Percentiles rank a stretch among this genome's conserved stretches.
Conservation (phyloP, 495 filamentous ascomycete genomes). For the Thozetella sp. region DNA sequence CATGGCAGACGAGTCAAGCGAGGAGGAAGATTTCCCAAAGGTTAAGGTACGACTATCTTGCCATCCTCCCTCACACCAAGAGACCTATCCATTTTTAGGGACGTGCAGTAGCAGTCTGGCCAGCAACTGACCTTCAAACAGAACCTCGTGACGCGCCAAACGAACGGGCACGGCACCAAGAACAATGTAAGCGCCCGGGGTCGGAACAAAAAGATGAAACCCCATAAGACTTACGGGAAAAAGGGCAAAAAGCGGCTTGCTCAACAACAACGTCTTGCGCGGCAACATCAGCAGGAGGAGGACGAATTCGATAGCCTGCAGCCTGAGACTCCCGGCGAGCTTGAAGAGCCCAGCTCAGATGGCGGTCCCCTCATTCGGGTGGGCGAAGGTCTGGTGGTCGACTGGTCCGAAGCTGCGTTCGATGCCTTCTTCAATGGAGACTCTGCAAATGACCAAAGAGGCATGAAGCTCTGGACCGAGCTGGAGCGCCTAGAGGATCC, state of each 20-base stretch:
- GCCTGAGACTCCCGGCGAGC: neutral
- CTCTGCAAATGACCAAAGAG: slow-evolving; percentile 22
- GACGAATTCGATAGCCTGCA: slow-evolving; percentile 1
- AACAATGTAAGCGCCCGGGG: slow-evolving; percentile 21
- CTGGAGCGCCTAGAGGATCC: slow-evolving; percentile 62
- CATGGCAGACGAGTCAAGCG: slow-evolving; percentile 55
- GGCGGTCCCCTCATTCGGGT: slow-evolving; percentile 69
- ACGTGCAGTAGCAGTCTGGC: neutral
- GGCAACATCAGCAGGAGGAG: slow-evolving; percentile 26
- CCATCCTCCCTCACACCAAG: neutral
- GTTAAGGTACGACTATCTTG: slow-evolving; percentile 24
- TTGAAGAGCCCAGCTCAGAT: slow-evolving; percentile 28
- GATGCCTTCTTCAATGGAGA: slow-evolving; percentile 70
- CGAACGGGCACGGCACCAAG: slow-evolving; percentile 9
- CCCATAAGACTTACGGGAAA: slow-evolving; percentile 33
- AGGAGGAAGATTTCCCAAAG: slow-evolving; percentile 39
- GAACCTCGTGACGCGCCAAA: slow-evolving; percentile 3
- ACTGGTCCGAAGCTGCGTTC: slow-evolving; percentile 71
- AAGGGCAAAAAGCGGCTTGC: slow-evolving; percentile 32
- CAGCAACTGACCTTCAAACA: neutral
- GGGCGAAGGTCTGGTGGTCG: slow-evolving; percentile 81
- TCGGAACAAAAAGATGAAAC: slow-evolving; percentile 36
- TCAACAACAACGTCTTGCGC: slow-evolving; percentile 28
- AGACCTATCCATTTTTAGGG: neutral
- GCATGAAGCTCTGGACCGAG: slow-evolving; percentile 51